Percentiles rank a stretch among this genome's conserved stretches.
Conservation (phyloP, 352 stramenopile genomes). For the Pythium angustatum region DNA sequence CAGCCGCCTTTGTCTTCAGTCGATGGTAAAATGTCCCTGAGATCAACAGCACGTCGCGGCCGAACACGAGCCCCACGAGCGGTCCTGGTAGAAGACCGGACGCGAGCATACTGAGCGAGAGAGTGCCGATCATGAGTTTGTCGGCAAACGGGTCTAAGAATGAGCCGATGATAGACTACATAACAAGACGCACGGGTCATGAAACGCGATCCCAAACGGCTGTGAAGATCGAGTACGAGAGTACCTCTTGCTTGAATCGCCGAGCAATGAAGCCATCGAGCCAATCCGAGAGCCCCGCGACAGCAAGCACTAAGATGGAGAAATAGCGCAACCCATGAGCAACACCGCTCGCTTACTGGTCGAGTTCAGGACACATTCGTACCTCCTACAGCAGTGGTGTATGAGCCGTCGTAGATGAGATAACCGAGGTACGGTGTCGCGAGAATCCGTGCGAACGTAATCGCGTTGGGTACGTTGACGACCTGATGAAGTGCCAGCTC, state of each 20-base stretch:
- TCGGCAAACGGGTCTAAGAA: constrained; percentile 84
- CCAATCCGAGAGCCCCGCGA: constrained; percentile 77
- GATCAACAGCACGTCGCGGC: constrained; percentile 70
- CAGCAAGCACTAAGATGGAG: constrained; percentile 52
- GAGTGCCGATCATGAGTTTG: constrained; percentile 75
- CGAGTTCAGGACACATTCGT: constrained; percentile 9
- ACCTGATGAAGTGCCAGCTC: constrained; percentile 62
- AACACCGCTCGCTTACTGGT: background rate
- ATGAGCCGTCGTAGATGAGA: constrained; percentile 68
- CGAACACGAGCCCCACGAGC: constrained; percentile 68
- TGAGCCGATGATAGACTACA: constrained; percentile 72
- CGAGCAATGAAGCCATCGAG: constrained; percentile 81
- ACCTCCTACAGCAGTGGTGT: constrained; percentile 70
- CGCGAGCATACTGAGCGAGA: constrained; percentile 78
- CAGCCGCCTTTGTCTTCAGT: constrained; percentile 65
- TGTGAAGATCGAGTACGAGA: background rate
- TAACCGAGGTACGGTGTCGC: constrained; percentile 77
- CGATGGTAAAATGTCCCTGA: constrained; percentile 79
- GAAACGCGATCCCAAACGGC: background rate
- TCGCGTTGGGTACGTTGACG: constrained; percentile 77
- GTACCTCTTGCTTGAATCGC: constrained; percentile 67
- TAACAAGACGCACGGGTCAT: background rate
- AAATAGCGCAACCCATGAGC: background rate
- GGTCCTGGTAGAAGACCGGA: constrained; percentile 63
- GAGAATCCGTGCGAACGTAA: constrained; percentile 77